phyloP scores from a whole-genome alignment of 331 rosid species.

The Arachis monticola region DNA sequence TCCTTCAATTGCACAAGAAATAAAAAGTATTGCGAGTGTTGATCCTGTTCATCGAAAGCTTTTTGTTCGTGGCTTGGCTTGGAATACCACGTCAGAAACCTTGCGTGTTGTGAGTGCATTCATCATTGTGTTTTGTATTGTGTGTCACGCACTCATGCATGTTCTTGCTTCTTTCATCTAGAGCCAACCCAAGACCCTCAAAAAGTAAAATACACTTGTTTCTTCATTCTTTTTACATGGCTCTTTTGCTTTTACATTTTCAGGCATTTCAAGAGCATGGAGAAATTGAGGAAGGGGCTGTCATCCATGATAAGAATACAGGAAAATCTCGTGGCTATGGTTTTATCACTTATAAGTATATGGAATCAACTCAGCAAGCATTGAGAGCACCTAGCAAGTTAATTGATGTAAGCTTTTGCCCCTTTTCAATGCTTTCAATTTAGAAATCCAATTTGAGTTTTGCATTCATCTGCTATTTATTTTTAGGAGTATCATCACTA shows the following conservation, averaged over 20 bases:
- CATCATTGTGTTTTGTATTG: constrained; percentile 54
- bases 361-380: constrained; percentile 77
- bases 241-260: constrained; percentile 20
- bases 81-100: constrained; percentile 79
- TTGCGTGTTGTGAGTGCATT: constrained; percentile 83
- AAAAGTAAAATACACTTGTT: background rate
- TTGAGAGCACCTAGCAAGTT: constrained; percentile 74
- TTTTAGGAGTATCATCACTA: constrained; percentile 8
- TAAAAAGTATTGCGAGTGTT: constrained; percentile 76
- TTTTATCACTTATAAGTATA: constrained; percentile 72
- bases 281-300: constrained; percentile 88
- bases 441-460: background rate
- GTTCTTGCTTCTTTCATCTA: constrained; percentile 44
- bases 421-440: constrained; percentile 8
- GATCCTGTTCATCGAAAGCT: constrained; percentile 88
- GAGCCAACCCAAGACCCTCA: constrained; percentile 4
- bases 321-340: constrained; percentile 85
- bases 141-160: constrained; percentile 49
- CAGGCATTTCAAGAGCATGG: constrained; percentile 81
- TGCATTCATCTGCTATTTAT: constrained; percentile 20
- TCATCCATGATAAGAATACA: constrained; percentile 65
- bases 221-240: constrained; percentile 19
- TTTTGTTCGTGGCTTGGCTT: constrained; percentile 91
- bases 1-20: constrained; percentile 86
- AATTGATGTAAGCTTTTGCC: constrained; percentile 65